Conservation (phyloP, 768 basidiomycete genomes). For the Pilatotrama ljubarskyi region DNA sequence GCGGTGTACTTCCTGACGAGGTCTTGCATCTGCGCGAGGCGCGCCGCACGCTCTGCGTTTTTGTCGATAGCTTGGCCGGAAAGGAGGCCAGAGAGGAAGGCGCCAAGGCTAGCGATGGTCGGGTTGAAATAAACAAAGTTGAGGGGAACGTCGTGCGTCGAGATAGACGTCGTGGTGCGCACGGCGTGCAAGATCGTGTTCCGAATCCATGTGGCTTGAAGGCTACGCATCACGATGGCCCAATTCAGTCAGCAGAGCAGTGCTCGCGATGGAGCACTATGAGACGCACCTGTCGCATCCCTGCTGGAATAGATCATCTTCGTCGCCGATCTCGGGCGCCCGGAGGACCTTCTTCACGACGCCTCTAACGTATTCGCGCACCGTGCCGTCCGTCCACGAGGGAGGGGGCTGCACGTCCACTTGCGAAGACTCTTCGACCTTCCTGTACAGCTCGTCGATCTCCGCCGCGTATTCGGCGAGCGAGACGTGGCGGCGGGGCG, state of each 20-base stretch:
- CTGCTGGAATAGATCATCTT: slow-evolving; percentile 41
- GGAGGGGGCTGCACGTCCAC: slow-evolving; percentile 31
- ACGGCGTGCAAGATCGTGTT: slow-evolving; percentile 34
- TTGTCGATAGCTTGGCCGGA: slow-evolving; percentile 14
- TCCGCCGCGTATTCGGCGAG: slow-evolving; percentile 38
- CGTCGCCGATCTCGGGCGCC: slow-evolving; percentile 30
- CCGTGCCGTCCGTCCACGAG: slow-evolving; percentile 27
- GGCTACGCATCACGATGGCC: slow-evolving; percentile 10
- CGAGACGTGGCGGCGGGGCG: slow-evolving; percentile 28
- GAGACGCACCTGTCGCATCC: slow-evolving; percentile 41
- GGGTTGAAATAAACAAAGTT: slow-evolving; percentile 42
- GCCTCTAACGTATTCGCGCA: slow-evolving; percentile 32
- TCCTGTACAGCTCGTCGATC: slow-evolving; percentile 39
- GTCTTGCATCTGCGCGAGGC: slow-evolving; percentile 31
- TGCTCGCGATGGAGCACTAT: background rate
- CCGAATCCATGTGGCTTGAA: slow-evolving; percentile 37
- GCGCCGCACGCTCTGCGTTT: slow-evolving; percentile 21
- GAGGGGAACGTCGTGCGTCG: slow-evolving; percentile 25
- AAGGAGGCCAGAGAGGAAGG: slow-evolving; percentile 19
- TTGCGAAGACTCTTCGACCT: slow-evolving; percentile 36
- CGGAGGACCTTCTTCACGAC: slow-evolving; percentile 37
- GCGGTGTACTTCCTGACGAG: slow-evolving; percentile 44
- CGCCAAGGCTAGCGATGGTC: slow-evolving; percentile 34
- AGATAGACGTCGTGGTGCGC: slow-evolving; percentile 21
- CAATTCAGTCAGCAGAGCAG: too few species aligned